phyloP scores from a whole-genome alignment of 1,139 yeast species.

The Magnusiomyces fungicola region DNA sequence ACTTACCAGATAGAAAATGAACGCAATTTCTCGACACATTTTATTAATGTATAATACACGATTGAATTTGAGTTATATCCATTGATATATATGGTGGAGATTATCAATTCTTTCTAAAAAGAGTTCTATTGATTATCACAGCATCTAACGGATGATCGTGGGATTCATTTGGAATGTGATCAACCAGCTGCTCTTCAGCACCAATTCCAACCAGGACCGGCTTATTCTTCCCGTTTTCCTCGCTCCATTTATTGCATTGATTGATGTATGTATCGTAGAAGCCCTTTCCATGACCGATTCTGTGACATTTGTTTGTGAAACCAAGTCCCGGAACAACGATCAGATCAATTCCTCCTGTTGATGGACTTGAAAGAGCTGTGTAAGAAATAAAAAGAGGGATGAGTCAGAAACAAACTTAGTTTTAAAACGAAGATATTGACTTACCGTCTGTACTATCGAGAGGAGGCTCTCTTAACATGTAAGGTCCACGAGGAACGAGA shows the following conservation, averaged over 20 bases:
- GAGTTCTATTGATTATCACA: conserved; percentile 45
- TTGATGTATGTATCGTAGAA: conserved; percentile 75
- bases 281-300: conserved; percentile 93
- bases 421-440: neutral
- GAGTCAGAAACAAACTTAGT: too few species aligned
- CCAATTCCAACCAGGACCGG: conserved; percentile 57
- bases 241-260: conserved; percentile 38
- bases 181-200: conserved; percentile 58
- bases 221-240: conserved; percentile 10
- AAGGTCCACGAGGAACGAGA: conserved; percentile 63
- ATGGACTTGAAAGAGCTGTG: conserved; percentile 4
- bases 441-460: conserved; percentile 20
- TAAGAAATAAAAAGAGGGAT: conserved; percentile 26
- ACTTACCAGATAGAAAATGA: too few species aligned
- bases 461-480: conserved; percentile 60
- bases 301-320: conserved; percentile 45
- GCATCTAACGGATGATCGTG: conserved; percentile 67
- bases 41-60: too few species aligned
- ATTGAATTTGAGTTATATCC: too few species aligned
- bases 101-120: too few species aligned
- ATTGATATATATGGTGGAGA: too few species aligned
- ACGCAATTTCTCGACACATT: too few species aligned
- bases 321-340: conserved; percentile 84
- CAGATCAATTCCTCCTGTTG: conserved; percentile 48
- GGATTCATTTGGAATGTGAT: conserved; percentile 51